These are phyloP conservation scores for Rhamnella rubrinervis DNA, from an alignment of 331 rosid genomes.

Conservation along the genomic window DNA sequence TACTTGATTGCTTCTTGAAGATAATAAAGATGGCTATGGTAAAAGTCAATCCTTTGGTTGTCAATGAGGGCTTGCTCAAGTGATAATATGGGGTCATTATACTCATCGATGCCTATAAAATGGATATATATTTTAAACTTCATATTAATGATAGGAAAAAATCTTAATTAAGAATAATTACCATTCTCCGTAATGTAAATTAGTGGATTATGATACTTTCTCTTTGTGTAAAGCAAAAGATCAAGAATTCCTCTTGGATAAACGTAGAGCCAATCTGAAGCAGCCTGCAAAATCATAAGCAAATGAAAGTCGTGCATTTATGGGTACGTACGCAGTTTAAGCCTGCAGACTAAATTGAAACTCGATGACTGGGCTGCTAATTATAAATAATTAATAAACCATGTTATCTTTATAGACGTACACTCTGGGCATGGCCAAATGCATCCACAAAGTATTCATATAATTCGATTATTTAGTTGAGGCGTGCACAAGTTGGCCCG, in stretches of 20 bases:
- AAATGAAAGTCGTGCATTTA: background rate
- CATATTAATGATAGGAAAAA: too few relatives aligned
- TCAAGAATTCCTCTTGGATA: constrained; percentile 54
- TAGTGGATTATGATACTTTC: constrained; percentile 49
- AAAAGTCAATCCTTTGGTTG: constrained; percentile 9
- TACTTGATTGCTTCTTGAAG: constrained; percentile 27
- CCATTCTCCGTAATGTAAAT: constrained; percentile 67
- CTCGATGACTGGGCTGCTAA: background rate
- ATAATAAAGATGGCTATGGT: constrained; percentile 14
- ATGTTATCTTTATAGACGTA: too few relatives aligned
- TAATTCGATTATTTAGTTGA: too few relatives aligned
- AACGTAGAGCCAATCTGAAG: constrained; percentile 45
- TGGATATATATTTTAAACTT: background rate
- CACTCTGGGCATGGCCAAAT: too few relatives aligned
- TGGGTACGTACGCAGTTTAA: background rate
- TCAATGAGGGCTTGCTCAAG: constrained; percentile 17
- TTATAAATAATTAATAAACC: too few relatives aligned
- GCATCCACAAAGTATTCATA: too few relatives aligned
- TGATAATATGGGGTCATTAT: constrained; percentile 15
- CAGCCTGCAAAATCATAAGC: constrained; percentile 32
- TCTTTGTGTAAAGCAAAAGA: constrained; percentile 39
- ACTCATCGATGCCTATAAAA: constrained; percentile 38
- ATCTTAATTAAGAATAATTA: constrained; percentile 10
- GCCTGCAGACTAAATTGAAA: background rate
- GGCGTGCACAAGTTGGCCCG: too few relatives aligned